Base-by-base conservation (phyloP, 768 basidiomycete species). In the Hirschioporus abietinus region DNA sequence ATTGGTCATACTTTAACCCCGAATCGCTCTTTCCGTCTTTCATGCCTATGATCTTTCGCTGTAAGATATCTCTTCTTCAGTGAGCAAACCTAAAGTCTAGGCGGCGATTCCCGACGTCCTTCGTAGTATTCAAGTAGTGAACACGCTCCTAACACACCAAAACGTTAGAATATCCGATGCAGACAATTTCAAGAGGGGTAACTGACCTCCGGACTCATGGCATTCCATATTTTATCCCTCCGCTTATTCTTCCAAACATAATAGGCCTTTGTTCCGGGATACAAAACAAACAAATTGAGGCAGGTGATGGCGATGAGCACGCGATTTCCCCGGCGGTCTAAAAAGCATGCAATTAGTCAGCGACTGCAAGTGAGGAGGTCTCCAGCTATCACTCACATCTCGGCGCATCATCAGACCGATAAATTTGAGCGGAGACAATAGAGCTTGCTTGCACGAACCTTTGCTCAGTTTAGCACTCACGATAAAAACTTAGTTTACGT, bases 281-380 rank as follows among this genome's bases (percentile, higher is more conserved):
- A 89, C 60, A 89, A 70, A 58, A 86, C 70, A 8, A 83, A 4
- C 20, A 84, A 68, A 68, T 88, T 86, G 73, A 88, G 75, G 25
- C 74, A 75, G 68, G 79, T 80, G 63, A 89, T 81, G 42, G 72
- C 74, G 34, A 89, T 85, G n/a, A 90, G 78, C 17, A 78, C 76
- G 26, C 75, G 76, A 70, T 90, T 90, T 23, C 88, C 89, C 18
- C 83, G 82, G 35, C 80, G 81, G 69, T 89, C 85, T 87, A n/a
- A 66, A 62, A 4, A 42, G 24, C 61, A 10, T 60, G 26, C 18
- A 35, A 42, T 27, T n/a, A 35, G 7, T 25, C 8, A 65, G 42
- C 7, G 63, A n/a, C 3, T 15, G 42, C 52, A 10, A 24, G 59
- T 24, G n/a, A 65, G 26, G 42, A 64, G 34, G 60, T 35, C 35